Evolutionary conservation across 2,329 filamentous ascomycete genomes (phyloP).

Genomic region (Epichloe gansuensis): DNA sequence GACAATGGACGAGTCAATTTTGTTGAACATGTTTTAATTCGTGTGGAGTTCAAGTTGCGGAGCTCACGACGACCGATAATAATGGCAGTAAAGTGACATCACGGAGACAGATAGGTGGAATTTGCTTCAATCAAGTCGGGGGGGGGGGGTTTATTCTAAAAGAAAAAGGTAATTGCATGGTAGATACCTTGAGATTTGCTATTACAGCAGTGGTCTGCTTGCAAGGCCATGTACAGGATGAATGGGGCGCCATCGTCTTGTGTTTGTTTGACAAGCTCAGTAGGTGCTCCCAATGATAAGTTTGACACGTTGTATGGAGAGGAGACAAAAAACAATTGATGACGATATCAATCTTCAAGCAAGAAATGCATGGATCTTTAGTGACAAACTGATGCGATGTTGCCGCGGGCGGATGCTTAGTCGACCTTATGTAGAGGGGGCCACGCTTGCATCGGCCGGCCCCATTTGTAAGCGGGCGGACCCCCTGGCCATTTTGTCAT

Average conservation of each 20-base stretch:
- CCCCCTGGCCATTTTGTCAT: neutral
- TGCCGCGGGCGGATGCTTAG: no score
- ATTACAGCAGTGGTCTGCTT: neutral
- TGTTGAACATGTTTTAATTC: neutral
- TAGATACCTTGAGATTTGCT: neutral
- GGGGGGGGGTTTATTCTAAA: neutral
- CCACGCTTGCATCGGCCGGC: neutral
- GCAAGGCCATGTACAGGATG: neutral
- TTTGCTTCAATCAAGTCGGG: neutral
- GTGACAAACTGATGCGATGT: no score
- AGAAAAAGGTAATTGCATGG: neutral
- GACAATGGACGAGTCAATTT: neutral
- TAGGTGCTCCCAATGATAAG: neutral
- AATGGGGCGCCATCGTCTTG: neutral
- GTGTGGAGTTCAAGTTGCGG: neutral
- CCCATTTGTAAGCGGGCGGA: conserved; percentile 2
- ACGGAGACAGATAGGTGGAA: neutral
- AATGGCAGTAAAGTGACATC: neutral
- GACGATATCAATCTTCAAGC: no score
- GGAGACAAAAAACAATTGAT: neutral
- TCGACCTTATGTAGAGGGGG: neutral
- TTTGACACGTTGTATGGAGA: neutral
- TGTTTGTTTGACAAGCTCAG: neutral
- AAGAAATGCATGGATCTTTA: no score
- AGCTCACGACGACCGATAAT: neutral